phyloP scores from a whole-genome alignment of 1,284 basidiomycete genomes.

The Pyrrhoderma lamaoense region DNA sequence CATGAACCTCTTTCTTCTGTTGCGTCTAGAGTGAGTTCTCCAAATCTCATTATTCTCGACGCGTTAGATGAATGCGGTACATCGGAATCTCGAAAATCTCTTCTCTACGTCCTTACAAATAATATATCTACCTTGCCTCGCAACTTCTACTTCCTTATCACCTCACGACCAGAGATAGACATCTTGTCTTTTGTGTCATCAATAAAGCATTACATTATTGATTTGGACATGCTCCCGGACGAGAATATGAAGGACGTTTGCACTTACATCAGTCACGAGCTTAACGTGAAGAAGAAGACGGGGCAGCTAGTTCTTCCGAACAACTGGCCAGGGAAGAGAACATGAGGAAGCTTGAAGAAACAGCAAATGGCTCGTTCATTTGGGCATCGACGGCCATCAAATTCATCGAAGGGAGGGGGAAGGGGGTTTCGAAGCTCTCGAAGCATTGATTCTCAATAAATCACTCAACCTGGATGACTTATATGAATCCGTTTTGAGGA shows the following conservation, averaged over 20 bases:
- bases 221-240: background rate
- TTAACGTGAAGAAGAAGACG: background rate
- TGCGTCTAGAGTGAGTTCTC: background rate
- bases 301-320: no score
- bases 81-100: background rate
- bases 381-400: conserved; percentile 1
- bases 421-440: background rate
- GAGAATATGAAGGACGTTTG: background rate
- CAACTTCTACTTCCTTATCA: conserved; percentile 1
- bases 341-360: background rate
- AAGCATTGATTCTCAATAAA: background rate
- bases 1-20: conserved; percentile 1
- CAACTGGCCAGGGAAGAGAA: background rate
- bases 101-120: background rate
- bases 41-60: background rate
- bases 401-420: background rate
- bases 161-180: background rate
- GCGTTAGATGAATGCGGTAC: background rate
- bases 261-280: background rate
- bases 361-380: background rate
- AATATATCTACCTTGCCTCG: background rate
- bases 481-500: background rate
- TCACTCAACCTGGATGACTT: background rate
- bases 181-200: background rate
- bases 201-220: no score